Evolutionary conservation across 768 basidiomycete species (phyloP), one percentile per base, ranked within the genome.

Genomic region (Tricholoma furcatifolium): DNA sequence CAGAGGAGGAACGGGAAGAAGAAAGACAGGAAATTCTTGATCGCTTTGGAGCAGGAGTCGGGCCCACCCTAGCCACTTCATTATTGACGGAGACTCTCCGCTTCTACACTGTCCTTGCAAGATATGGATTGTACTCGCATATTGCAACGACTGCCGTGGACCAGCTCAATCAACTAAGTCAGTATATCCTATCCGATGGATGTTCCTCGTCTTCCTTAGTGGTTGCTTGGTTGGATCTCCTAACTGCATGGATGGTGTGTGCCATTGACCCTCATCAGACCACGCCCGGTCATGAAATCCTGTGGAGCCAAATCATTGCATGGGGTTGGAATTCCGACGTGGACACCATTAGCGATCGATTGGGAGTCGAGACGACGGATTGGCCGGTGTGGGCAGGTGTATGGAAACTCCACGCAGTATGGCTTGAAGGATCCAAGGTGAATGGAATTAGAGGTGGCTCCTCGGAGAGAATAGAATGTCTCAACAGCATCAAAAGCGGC

Each of bases 241-340:
- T 92, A 2, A 80, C 82, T 53, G 71, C 76, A 0, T 98, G 93
- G 94, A 86, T 76, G 6, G 74, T 81, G 3, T 95, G 91, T 59
- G 92, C 93, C 0, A 79, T 83, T n/a, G 89, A 98, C 62, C 95
- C 96, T 6, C 96, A 98, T 64, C 75, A 78, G 50, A 95, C 93
- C 6, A 88, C 84, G 2, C 93, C 93, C 0, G 77, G 75, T 7
- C 96, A 98, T 67, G 92, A 91, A 48, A 83, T 98, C 44, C 69
- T 88, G 8, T 98, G 96, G 95, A 91, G 86, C 50, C 91, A 93
- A 62, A 74, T 96, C 9, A 69, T 74, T n/a, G 84, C 81, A 2
- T 90, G 88, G 84, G 82, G 76, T 0, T 96, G 93, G 90, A 75
- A 72, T 15, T 74, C 76, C 0, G 83, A 87, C 27, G 60, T 85